Base-by-base conservation (phyloP, 176 grass and related monocot species). In the Otatea glauca region DNA sequence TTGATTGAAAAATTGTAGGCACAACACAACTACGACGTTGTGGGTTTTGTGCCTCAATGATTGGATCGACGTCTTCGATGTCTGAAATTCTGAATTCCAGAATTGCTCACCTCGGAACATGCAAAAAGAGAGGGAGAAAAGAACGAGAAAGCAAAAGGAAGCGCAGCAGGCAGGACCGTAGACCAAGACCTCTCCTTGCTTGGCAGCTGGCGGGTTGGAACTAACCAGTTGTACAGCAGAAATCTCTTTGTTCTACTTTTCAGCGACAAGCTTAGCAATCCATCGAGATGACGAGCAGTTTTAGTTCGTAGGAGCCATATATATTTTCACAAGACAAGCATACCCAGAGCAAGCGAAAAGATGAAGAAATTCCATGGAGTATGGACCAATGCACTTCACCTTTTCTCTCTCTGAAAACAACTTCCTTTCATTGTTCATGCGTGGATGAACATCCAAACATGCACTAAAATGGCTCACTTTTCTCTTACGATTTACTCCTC, bases 141-240 rank as follows among this genome's bases (percentile, higher is more conserved):
- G 43, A 37, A 72, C 9, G 68, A 73, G 76, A 86, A 80, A 80
- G 76, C 84, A 54, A 79, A 86, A 80, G 66, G 12, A 3, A 0
- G 9, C 12, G 32, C 38, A 49, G 74, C 65, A 35, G 65, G 49
- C 83, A 6, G 62, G 84, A 86, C 83, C 83, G 53, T 70, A 23
- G 75, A 78, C 75, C 75, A 34, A 23, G 54, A 77, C 23, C 65
- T 37, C 35, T 37, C 35, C 35, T 37, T 37, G 35, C 35, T 37
- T 4, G 35, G 35, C 4, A 37, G 35, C 35, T 37, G 35, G 35
- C 35, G 35, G 35, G 35, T 37, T 37, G 35, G 35, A 37, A 29
- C 29, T 29, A 29, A 29, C 35, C 7, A 23, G 34, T 7, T 59
- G 4, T 6, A 16, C 42, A 6, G 42, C 24, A 65, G 42, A 65